Conservation (phyloP, 1,139 yeast species). For the Nakaseomyces sp. region DNA sequence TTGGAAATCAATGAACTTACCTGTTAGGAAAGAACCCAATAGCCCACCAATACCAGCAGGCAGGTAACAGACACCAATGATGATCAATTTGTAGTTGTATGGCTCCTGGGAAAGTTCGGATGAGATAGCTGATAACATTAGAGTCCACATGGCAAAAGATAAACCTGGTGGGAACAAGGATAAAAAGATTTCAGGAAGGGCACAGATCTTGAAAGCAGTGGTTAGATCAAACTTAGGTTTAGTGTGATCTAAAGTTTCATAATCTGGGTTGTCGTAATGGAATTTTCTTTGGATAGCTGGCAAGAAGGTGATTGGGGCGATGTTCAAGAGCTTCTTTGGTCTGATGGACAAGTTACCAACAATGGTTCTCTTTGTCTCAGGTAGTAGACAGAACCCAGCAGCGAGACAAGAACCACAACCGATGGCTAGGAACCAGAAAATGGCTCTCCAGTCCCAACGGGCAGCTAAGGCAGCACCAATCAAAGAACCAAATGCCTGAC, state of each 20-base stretch:
- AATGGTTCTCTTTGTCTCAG: slow-evolving; percentile 62
- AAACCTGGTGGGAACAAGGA: slow-evolving; percentile 50
- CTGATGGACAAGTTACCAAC: slow-evolving; percentile 58
- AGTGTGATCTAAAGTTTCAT: slow-evolving; percentile 27
- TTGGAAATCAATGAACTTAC: slow-evolving; percentile 39
- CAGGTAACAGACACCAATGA: slow-evolving; percentile 56
- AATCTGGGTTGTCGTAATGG: slow-evolving; percentile 27
- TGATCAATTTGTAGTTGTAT: slow-evolving; percentile 45
- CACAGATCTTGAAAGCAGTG: slow-evolving; percentile 34
- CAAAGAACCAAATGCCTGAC: slow-evolving; percentile 71
- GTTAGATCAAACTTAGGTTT: slow-evolving; percentile 37
- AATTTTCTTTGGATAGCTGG: slow-evolving; percentile 18
- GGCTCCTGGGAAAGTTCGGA: slow-evolving; percentile 38
- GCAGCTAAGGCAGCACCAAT: slow-evolving; percentile 61
- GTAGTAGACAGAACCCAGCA: slow-evolving; percentile 36
- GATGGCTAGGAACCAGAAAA: slow-evolving; percentile 65
- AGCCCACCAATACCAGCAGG: slow-evolving; percentile 53
- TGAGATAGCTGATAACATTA: slow-evolving; percentile 56
- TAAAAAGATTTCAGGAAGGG: slow-evolving; percentile 33
- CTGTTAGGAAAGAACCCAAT: slow-evolving; percentile 42
- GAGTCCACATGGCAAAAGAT: slow-evolving; percentile 64
- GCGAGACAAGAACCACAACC: slow-evolving; percentile 41
- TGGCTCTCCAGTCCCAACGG: slow-evolving; percentile 63
- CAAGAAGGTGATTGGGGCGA: slow-evolving; percentile 38
- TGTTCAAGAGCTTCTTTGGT: slow-evolving; percentile 38